Base-by-base conservation (phyloP, 1,284 basidiomycete species). In the Boletus albobrunnescens region DNA sequence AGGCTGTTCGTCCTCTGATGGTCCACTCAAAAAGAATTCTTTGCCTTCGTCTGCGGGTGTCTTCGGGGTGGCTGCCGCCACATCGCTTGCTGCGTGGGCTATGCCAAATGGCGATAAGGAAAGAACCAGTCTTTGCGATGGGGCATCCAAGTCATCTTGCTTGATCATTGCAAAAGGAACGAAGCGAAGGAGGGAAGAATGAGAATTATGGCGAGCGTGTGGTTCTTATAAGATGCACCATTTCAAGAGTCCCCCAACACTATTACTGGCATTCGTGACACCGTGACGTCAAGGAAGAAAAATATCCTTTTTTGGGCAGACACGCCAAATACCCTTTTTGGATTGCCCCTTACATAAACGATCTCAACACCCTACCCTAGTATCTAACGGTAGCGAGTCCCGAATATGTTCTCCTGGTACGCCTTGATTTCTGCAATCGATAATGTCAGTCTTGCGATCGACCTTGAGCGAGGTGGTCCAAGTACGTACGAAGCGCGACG, bases 11-110 rank as follows among this genome's bases (percentile, higher is more conserved):
- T 78, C 81, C 16, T 71, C 67, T 13, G 60, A 67, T 45, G 72
- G 63, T 16, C 73, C 71, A 4, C 79, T 78, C 56, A 86, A 77
- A 62, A 95, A 95, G 73, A 91, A 94, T 36, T 87, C 84, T 60
- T 93, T 81, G 24, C 84, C 91, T 63, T 94, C 91, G 65, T 94
- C 91, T 39, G 92, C 92, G 22, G 91, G 92, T 3, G 92, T 94
- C 73, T 83, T 91, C 27, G 87, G 88, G 0, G 86, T 81, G 52
- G 41, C 33, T 24, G 40, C 40, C 6, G 36, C n/a, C 11, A 39
- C n/a, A 39, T 48, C 51, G 3, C 19, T 24, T 24, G 42, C 46
- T 22, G 39, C 12, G 1, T 28, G 27, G 13, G 13, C 30, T 14
- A 13, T 10, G 36, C 14, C 42, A 24, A 26, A 17, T 24, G 48